Conservation (phyloP, 2,329 filamentous ascomycete genomes). For the Arachnomyces sp. region DNA sequence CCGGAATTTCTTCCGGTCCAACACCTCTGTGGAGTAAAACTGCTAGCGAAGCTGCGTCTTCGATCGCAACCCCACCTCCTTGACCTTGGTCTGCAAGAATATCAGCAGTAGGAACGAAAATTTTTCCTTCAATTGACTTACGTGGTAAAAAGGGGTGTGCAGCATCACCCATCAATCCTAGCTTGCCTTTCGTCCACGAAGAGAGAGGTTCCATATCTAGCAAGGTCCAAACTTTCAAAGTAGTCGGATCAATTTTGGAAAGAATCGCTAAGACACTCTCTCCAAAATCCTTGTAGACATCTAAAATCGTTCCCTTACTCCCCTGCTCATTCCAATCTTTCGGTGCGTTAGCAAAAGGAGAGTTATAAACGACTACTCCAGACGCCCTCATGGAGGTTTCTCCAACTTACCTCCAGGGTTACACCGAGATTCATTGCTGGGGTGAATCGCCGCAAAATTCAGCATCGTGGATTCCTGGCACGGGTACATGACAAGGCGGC, state of each 20-base stretch:
- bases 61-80: conserved; percentile 35
- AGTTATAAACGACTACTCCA: conserved; percentile 1
- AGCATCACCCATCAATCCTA: conserved; percentile 36
- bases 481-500: too few species aligned
- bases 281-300: too few species aligned
- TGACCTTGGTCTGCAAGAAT: neutral
- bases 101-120: neutral
- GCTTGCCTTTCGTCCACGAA: conserved; percentile 10
- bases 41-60: conserved; percentile 33
- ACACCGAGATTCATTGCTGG: too few species aligned
- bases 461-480: too few species aligned
- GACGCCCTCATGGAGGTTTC: too few species aligned
- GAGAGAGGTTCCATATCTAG: neutral
- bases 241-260: too few species aligned
- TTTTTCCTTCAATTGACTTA: neutral
- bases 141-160: conserved; percentile 38
- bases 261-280: too few species aligned
- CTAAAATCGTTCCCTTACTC: too few species aligned
- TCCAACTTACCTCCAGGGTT: too few species aligned
- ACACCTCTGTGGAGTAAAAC: conserved; percentile 5
- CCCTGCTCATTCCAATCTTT: too few species aligned
- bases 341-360: conserved; percentile 1
- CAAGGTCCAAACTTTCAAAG: too few species aligned
- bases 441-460: too few species aligned
- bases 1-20: conserved; percentile 1